phyloP scores from a whole-genome alignment of 345 rosid genomes.

The Hibiscus syriacus region DNA sequence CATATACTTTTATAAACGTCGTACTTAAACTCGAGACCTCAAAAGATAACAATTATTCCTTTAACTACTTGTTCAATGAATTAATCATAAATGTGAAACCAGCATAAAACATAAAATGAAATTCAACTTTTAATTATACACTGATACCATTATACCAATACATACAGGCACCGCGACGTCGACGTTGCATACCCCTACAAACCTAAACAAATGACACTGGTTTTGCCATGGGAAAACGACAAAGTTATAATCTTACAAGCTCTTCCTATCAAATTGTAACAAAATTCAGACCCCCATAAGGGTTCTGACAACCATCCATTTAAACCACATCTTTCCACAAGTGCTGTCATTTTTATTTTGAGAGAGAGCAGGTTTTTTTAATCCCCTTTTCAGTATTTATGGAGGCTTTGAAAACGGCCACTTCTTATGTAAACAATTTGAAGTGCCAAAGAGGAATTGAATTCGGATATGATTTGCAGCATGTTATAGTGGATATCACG shows the following conservation, averaged over 20 bases:
- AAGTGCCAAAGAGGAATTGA: neutral
- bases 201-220: neutral
- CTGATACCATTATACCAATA: too few relatives aligned
- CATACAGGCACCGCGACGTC: too few relatives aligned
- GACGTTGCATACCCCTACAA: neutral
- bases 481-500: slow-evolving; percentile 1
- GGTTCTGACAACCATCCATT: neutral
- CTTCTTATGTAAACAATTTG: neutral
- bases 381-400: neutral
- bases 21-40: too few relatives aligned
- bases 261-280: neutral
- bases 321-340: neutral
- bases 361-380: neutral
- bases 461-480: neutral
- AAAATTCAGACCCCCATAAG: neutral
- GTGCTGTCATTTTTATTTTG: neutral
- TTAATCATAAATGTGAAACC: too few relatives aligned
- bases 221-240: slow-evolving; percentile 1
- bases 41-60: too few relatives aligned
- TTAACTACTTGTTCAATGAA: too few relatives aligned
- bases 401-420: neutral
- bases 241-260: neutral
- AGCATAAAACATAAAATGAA: too few relatives aligned
- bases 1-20: too few relatives aligned
- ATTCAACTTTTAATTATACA: too few relatives aligned